Evolutionary conservation across 768 basidiomycete species (phyloP).

Genomic region (Jaapia argillacea): DNA sequence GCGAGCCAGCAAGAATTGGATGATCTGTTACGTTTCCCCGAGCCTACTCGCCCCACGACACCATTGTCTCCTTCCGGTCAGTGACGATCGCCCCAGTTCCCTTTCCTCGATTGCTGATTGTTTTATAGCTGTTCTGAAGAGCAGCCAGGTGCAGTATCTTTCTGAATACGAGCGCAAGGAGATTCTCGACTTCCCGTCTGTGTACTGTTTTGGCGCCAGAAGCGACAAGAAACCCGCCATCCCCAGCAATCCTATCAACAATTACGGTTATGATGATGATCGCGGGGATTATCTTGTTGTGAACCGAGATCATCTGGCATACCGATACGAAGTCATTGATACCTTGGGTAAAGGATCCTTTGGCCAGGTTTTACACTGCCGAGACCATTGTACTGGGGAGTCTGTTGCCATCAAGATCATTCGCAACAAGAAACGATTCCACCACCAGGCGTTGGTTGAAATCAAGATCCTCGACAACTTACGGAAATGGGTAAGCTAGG

Average conservation of each 20-base stretch:
- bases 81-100: constrained; percentile 11
- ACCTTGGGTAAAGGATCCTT: constrained; percentile 97
- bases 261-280: constrained; percentile 96
- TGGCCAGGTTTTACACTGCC: constrained; percentile 91
- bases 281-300: constrained; percentile 94
- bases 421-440: constrained; percentile 97
- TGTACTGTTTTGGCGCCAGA: constrained; percentile 74
- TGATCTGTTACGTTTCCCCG: constrained; percentile 85
- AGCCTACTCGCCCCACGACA: constrained; percentile 64
- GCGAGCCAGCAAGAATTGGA: constrained; percentile 84
- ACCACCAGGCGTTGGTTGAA: constrained; percentile 97
- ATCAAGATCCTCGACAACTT: constrained; percentile 97
- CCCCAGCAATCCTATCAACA: constrained; percentile 65
- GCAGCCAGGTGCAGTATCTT: constrained; percentile 57
- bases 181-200: constrained; percentile 74
- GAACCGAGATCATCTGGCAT: constrained; percentile 86
- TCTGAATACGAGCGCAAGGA: constrained; percentile 89
- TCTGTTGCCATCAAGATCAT: constrained; percentile 99
- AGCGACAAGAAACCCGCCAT: constrained; percentile 81
- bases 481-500: constrained; percentile 75
- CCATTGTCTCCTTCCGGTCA: constrained; percentile 64
- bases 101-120: constrained; percentile 7
- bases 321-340: constrained; percentile 91
- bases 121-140: constrained; percentile 52
- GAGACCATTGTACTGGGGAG: constrained; percentile 89